Percentiles rank a stretch among this genome's conserved stretches.
phyloP scores from a whole-genome alignment of 2,329 filamentous ascomycete species.

The Pyrenophora teres region DNA sequence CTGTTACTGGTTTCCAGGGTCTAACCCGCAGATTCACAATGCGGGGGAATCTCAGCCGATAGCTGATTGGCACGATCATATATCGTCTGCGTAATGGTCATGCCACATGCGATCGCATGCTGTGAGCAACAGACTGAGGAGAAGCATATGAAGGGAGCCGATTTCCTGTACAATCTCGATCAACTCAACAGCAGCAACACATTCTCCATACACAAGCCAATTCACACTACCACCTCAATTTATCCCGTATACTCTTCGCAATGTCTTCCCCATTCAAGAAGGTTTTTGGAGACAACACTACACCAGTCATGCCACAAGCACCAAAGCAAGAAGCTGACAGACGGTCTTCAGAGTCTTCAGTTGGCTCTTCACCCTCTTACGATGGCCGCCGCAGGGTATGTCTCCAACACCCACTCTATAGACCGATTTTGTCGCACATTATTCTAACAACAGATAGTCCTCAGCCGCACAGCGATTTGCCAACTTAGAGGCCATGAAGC shows the following conservation, averaged over 20 bases:
- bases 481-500: conserved; percentile 41
- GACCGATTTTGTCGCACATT: neutral
- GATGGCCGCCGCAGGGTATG: conserved; percentile 40
- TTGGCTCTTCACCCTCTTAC: conserved; percentile 27
- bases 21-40: conserved; percentile 29
- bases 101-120: conserved; percentile 30
- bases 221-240: neutral
- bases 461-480: conserved; percentile 38
- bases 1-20: conserved; percentile 33
- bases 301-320: conserved; percentile 40
- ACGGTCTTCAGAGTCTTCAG: conserved; percentile 39
- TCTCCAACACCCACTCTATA: neutral
- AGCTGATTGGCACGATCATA: conserved; percentile 45
- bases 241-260: neutral
- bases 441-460: conserved; percentile 28
- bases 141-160: conserved; percentile 20
- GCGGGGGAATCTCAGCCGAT: conserved; percentile 38
- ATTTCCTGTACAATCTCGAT: neutral
- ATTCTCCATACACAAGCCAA: neutral
- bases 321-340: conserved; percentile 41
- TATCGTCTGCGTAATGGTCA: conserved; percentile 39
- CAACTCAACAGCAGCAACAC: neutral
- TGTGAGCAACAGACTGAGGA: conserved; percentile 22
- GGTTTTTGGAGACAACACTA: conserved; percentile 34
- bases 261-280: conserved; percentile 48